These are phyloP conservation scores for Petunia secreta DNA, from an alignment of 257 asterid species.

Conservation along the genomic window DNA sequence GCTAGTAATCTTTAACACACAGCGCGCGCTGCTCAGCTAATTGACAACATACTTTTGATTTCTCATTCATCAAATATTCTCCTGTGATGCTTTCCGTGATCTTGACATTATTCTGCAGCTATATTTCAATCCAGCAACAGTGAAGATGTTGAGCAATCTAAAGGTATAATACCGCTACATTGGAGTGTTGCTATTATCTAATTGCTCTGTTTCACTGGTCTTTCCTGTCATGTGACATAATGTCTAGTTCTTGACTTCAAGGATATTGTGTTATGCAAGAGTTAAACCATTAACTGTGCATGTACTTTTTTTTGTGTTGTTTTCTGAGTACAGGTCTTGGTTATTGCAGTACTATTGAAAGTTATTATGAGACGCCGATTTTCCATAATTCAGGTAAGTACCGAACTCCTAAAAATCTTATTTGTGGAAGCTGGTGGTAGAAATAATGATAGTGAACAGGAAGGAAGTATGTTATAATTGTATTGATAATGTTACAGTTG, in stretches of 20 bases:
- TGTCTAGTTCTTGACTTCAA: no score
- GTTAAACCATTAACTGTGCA: background rate
- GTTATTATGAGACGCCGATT: slow-evolving; percentile 82
- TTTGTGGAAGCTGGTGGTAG: no score
- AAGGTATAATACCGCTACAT: slow-evolving; percentile 52
- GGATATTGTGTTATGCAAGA: background rate
- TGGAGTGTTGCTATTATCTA: no score
- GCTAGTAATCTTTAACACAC: no score
- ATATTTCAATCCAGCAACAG: slow-evolving; percentile 95
- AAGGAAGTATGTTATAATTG: background rate
- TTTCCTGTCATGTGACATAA: no score
- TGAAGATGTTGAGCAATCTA: slow-evolving; percentile 95
- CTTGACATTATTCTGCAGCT: slow-evolving; percentile 48
- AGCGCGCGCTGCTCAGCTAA: no score
- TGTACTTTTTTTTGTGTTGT: slow-evolving; percentile 5
- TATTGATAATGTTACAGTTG: slow-evolving; percentile 57
- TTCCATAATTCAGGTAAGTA: slow-evolving; percentile 86
- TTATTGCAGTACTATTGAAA: slow-evolving; percentile 86
- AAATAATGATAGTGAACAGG: no score
- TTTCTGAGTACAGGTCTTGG: slow-evolving; percentile 72
- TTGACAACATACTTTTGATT: no score
- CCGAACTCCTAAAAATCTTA: no score
- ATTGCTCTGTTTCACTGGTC: no score
- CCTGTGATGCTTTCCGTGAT: no score
- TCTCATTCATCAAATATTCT: no score